Conservation (phyloP, 139 green algal genomes). For the Asterochloris sp. region DNA sequence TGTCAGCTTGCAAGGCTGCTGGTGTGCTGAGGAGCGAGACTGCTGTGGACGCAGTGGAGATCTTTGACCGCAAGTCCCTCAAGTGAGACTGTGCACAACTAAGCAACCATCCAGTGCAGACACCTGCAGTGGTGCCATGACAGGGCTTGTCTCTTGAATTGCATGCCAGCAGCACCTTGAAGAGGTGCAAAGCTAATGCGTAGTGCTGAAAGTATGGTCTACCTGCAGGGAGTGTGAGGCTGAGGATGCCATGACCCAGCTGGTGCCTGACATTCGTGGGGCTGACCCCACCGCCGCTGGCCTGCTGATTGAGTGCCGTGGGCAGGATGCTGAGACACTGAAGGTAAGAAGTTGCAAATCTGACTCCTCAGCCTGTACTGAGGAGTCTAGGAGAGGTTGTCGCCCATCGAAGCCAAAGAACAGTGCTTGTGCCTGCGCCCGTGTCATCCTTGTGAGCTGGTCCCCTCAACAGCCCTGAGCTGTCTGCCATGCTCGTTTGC, state of each 20-base stretch:
- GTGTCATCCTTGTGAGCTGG: not conserved
- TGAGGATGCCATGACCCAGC: conserved; percentile 69
- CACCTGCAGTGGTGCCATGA: not conserved
- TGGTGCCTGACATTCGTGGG: conserved; percentile 84
- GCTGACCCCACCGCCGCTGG: conserved; percentile 73
- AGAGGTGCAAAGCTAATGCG: not conserved
- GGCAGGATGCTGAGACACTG: conserved; percentile 55
- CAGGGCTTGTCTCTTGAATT: not conserved
- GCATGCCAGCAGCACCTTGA: not conserved
- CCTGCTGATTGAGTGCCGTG: conserved; percentile 94
- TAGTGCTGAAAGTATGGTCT: not conserved
- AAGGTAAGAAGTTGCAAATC: conserved; percentile 24
- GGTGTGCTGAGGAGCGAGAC: conserved; percentile 84
- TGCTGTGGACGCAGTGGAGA: conserved; percentile 92
- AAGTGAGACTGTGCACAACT: not conserved
- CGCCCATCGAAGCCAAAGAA: too few species aligned
- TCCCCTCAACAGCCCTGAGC: not conserved
- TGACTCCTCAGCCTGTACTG: not conserved
- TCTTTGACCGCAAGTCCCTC: conserved; percentile 85
- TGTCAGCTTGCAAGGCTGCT: conserved; percentile 70
- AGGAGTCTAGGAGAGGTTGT: too few species aligned
- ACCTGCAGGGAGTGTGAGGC: conserved; percentile 62
- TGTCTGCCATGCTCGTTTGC: not conserved
- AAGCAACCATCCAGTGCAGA: not conserved
- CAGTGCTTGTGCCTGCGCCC: too few species aligned